Conservation (phyloP, 2,329 filamentous ascomycete genomes). For the Phialophora expanda region DNA sequence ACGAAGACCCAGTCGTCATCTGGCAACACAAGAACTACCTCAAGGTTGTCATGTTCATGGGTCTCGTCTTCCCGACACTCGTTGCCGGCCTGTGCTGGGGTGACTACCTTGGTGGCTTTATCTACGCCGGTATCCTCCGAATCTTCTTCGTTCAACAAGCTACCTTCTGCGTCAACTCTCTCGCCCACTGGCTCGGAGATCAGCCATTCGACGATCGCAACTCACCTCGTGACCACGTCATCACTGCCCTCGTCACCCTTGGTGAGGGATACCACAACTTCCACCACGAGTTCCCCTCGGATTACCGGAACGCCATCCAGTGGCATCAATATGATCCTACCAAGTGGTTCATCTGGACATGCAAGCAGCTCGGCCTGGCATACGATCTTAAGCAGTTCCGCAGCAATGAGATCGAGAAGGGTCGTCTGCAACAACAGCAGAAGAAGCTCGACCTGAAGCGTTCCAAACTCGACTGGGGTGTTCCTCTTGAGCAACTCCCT, state of each 20-base stretch:
- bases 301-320: constrained; percentile 89
- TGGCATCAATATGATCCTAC: constrained; percentile 93
- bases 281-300: constrained; percentile 91
- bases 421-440: constrained; percentile 83
- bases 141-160: constrained; percentile 91
- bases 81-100: constrained; percentile 79
- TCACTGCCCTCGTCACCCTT: constrained; percentile 83
- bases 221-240: constrained; percentile 84
- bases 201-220: constrained; percentile 93
- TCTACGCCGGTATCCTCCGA: constrained; percentile 83
- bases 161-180: constrained; percentile 90
- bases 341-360: constrained; percentile 85
- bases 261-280: constrained; percentile 95
- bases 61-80: constrained; percentile 73
- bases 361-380: constrained; percentile 83
- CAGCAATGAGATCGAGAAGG: constrained; percentile 90
- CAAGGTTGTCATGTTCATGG: constrained; percentile 78
- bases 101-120: constrained; percentile 80
- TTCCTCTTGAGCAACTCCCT: constrained; percentile 81
- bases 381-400: constrained; percentile 91
- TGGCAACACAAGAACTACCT: constrained; percentile 90
- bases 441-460: constrained; percentile 94
- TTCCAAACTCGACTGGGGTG: constrained; percentile 80
- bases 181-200: constrained; percentile 89
- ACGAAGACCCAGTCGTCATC: constrained; percentile 82